Percentiles rank a stretch among this genome's conserved stretches.
phyloP scores from a whole-genome alignment of 306 rosid species.

The Comarum palustre region DNA sequence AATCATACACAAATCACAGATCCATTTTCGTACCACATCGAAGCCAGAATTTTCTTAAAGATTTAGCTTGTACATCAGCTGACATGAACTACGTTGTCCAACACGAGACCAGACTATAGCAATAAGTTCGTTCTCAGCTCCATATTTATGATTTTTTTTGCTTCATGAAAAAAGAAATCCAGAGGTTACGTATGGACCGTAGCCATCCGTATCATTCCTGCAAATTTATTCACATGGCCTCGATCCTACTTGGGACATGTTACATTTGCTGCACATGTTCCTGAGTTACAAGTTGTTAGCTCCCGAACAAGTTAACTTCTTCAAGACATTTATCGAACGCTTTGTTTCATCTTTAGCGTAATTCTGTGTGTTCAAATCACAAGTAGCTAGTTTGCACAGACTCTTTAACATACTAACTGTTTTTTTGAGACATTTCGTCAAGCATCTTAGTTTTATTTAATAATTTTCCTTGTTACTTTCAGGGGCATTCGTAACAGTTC shows the following conservation, averaged over 20 bases:
- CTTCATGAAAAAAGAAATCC: not conserved
- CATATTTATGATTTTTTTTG: constrained; percentile 15
- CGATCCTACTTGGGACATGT: not conserved
- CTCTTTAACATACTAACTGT: not conserved
- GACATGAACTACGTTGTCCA: constrained; percentile 35
- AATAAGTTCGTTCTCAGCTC: constrained; percentile 13
- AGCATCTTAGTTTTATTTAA: not conserved
- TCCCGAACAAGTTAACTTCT: not conserved
- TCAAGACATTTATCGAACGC: not conserved
- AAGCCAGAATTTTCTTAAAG: constrained; percentile 13
- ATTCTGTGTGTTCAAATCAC: too few species aligned
- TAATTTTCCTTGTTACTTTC: not conserved
- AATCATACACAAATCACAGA: constrained; percentile 22
- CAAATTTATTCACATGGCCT: constrained; percentile 20
- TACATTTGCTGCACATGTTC: constrained; percentile 19
- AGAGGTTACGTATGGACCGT: constrained; percentile 64
- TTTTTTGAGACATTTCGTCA: not conserved
- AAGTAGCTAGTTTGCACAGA: too few species aligned
- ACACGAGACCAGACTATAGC: constrained; percentile 24
- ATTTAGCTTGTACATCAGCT: constrained; percentile 33
- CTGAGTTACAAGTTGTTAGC: not conserved
- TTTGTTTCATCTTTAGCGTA: not conserved
- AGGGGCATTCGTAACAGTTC: constrained; percentile 71
- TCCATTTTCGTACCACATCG: constrained; percentile 25
- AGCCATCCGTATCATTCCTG: constrained; percentile 27